Percentiles rank a stretch among this genome's conserved stretches.
Conservation (phyloP, 768 basidiomycete genomes). For the Sutorius australiensis region DNA sequence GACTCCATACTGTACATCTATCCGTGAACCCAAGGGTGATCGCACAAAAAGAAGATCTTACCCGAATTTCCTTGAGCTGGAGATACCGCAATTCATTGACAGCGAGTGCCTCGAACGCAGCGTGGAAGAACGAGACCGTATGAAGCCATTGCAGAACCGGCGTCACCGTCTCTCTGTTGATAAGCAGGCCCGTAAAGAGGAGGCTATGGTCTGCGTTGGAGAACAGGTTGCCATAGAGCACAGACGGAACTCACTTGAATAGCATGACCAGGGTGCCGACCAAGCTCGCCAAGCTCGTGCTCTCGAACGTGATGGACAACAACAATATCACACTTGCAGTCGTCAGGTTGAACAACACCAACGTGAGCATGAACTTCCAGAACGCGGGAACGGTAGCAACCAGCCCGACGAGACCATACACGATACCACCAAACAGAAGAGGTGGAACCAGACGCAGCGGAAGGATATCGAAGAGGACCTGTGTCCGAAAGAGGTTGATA, state of each 20-base stretch:
- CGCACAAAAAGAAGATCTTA: slow-evolving; percentile 34
- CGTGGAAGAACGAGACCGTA: slow-evolving; percentile 96
- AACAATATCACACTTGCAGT: slow-evolving; percentile 90
- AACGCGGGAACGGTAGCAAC: slow-evolving; percentile 86
- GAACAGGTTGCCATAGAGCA: slow-evolving; percentile 1
- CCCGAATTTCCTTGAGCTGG: slow-evolving; percentile 87
- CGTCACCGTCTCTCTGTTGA: slow-evolving; percentile 86
- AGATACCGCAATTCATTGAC: slow-evolving; percentile 96
- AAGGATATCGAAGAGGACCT: slow-evolving; percentile 95
- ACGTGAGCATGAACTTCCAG: slow-evolving; percentile 97
- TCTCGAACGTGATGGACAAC: slow-evolving; percentile 85
- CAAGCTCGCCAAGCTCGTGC: slow-evolving; percentile 84
- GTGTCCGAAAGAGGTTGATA: not conserved
- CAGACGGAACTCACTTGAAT: slow-evolving; percentile 74
- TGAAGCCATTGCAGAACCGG: slow-evolving; percentile 79
- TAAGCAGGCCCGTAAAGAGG: slow-evolving; percentile 90
- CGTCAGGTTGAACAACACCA: slow-evolving; percentile 95
- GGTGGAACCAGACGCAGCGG: slow-evolving; percentile 94
- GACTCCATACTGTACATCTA: slow-evolving; percentile 78
- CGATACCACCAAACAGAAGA: slow-evolving; percentile 91
- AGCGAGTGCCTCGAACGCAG: slow-evolving; percentile 95
- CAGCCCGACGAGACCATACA: slow-evolving; percentile 92
- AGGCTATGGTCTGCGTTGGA: slow-evolving; percentile 48
- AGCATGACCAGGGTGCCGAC: slow-evolving; percentile 96
- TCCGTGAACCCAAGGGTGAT: slow-evolving; percentile 2